Evolutionary conservation across 164 flowering plant genomes (phyloP), one percentile per base, ranked within the genome.

Genomic region (Liriodendron chinense): DNA sequence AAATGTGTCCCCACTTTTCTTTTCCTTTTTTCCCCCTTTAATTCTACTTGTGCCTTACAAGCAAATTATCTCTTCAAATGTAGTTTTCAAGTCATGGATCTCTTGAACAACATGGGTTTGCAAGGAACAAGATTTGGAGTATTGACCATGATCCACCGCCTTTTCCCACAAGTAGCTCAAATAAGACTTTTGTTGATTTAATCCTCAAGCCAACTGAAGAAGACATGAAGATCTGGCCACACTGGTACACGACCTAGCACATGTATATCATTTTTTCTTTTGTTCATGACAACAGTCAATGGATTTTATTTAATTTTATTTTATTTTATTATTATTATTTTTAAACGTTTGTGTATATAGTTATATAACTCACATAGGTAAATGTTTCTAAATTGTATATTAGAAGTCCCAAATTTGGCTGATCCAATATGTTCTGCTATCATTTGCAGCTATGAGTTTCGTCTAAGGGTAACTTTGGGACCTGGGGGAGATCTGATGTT

Each of bases 31-130:
- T 77, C 34, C 3, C 20, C 47, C 12, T 21, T 21, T 22, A 22
- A 3, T 63, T 63, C 65, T 66, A 10, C 69, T 14, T 26, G 6
- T 0, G 16, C 12, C 18, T 53, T 53, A 28, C 3, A 67, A 26
- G 26, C 47, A 10, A 69, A 47, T 47, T 13, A 9, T 47, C 57
- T 69, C 69, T 50, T n/a, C 61, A 16, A 72, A 34, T 87, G 85
- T 89, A 96, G 99, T 94, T 92, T 76, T 71, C 79, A 24, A 86
- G 80, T 80, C 85, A 48, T 77, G 99, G 99, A 59, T 16, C 89
- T 80, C 91, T 92, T 74, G 98, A 94, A 75, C 78, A 70, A 43
- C 98, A 94, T 91, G 98, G 99, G 70, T 96, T 93, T 89, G 99
- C 97, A 26, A 94, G 98, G 83, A 96, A 91, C 84, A 87, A 88